These are phyloP conservation scores for Vigna angularis DNA, from an alignment of 306 rosid genomes.

Conservation along the genomic window DNA sequence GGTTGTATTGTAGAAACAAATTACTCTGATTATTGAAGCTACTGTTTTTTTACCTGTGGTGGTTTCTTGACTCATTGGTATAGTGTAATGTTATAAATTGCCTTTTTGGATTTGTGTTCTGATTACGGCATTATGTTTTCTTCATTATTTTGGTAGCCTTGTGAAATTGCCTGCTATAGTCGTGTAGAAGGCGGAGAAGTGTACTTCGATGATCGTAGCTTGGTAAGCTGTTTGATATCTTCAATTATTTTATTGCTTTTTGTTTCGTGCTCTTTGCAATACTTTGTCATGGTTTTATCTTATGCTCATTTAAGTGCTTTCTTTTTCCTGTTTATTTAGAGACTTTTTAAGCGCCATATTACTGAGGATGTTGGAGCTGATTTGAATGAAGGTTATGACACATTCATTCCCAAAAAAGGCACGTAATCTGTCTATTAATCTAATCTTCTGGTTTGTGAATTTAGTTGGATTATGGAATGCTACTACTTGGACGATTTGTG, in stretches of 20 bases:
- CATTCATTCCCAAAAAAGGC: conserved; percentile 81
- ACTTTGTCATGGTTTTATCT: not conserved
- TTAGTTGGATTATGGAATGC: conserved; percentile 26
- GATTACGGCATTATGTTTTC: conserved; percentile 16
- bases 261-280: conserved; percentile 13
- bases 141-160: conserved; percentile 65
- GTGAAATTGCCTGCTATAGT: conserved; percentile 88
- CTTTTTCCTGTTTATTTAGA: conserved; percentile 56
- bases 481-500: conserved; percentile 23
- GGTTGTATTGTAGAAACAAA: conserved; percentile 18
- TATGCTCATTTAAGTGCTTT: conserved; percentile 20
- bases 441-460: not conserved
- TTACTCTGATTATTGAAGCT: conserved; percentile 24
- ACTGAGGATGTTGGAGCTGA: conserved; percentile 91
- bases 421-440: conserved; percentile 9
- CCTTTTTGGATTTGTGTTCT: conserved; percentile 10
- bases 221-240: conserved; percentile 63
- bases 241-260: not conserved
- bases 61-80: not conserved
- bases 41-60: conserved; percentile 26
- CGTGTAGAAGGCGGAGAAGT: conserved; percentile 94
- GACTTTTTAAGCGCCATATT: conserved; percentile 92
- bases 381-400: conserved; percentile 85
- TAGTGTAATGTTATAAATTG: conserved; percentile 20
- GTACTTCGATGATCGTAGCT: conserved; percentile 78